Percentiles rank a stretch among this genome's conserved stretches.
These are phyloP conservation scores for Scutellaria galericulata DNA, from an alignment of 257 asterid species.

Conservation along the genomic window DNA sequence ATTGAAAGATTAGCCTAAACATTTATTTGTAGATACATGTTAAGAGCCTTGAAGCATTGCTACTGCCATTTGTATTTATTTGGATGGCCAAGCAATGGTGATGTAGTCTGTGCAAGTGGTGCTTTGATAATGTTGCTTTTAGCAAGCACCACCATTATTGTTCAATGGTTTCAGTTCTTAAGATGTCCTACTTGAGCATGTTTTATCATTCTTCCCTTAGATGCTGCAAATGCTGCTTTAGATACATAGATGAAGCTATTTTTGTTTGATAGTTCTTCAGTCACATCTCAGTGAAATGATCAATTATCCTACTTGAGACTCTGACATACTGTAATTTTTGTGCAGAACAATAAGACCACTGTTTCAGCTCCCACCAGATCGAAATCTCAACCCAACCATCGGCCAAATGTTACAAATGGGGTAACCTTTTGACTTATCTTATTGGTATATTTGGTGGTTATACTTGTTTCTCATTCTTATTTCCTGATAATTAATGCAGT, in stretches of 20 bases:
- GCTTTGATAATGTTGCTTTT: slow-evolving; percentile 9
- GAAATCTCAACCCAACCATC: slow-evolving; percentile 48
- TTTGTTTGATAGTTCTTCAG: slow-evolving; percentile 4
- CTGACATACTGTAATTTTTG: slow-evolving; percentile 22
- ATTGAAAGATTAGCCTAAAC: not conserved
- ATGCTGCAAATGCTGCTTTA: not conserved
- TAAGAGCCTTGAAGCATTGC: not conserved
- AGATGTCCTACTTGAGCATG: slow-evolving; percentile 6
- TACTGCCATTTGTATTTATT: not conserved
- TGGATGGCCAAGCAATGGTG: slow-evolving; percentile 11
- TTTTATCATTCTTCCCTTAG: not conserved
- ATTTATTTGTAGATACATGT: slow-evolving; percentile 14
- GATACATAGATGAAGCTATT: not conserved
- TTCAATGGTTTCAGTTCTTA: not conserved
- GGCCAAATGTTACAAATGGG: slow-evolving; percentile 58
- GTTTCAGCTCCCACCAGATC: slow-evolving; percentile 49
- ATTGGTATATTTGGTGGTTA: not conserved
- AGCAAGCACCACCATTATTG: slow-evolving; percentile 3
- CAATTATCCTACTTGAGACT: slow-evolving; percentile 3
- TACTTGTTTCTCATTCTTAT: slow-evolving; percentile 19
- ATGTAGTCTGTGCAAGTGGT: slow-evolving; percentile 13
- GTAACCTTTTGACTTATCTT: slow-evolving; percentile 40
- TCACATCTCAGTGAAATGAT: not conserved
- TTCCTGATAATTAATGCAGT: slow-evolving; percentile 51
- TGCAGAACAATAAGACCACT: slow-evolving; percentile 63